A percentile compares a stretch with the other conserved stretches of the same genome.
These are phyloP conservation scores for Camellia granthamiana DNA, from an alignment of 148 eudicot species.

Conservation along the genomic window DNA sequence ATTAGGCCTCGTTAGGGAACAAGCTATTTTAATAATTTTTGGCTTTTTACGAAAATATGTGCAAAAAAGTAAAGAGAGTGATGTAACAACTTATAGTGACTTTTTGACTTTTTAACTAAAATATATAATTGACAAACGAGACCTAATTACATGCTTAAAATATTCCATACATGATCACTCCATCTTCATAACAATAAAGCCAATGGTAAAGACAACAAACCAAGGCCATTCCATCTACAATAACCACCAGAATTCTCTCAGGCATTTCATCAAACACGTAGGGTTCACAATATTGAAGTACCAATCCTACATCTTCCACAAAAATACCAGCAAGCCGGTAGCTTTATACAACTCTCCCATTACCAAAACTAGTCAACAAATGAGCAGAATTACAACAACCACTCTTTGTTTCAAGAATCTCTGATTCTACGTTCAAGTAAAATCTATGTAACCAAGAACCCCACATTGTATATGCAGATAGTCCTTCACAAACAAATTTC, in stretches of 20 bases:
- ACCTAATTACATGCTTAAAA: background rate
- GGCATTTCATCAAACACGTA: constrained; percentile 42
- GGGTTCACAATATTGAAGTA: constrained; percentile 18
- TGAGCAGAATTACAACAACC: background rate
- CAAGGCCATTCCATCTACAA: background rate
- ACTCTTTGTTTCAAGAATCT: background rate
- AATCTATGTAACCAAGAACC: background rate
- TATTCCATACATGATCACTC: background rate
- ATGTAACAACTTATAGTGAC: too few species aligned
- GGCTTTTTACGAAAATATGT: too few species aligned
- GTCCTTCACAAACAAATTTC: background rate
- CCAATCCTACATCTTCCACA: background rate
- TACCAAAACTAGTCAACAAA: constrained; percentile 7
- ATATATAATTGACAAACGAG: background rate
- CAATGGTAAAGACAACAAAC: background rate
- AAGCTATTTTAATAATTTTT: too few species aligned
- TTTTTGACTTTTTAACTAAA: too few species aligned
- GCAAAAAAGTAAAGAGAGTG: too few species aligned
- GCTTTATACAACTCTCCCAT: constrained; percentile 1
- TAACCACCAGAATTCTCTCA: constrained; percentile 12
- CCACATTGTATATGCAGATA: background rate
- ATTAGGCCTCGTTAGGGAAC: too few species aligned
- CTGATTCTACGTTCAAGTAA: background rate
- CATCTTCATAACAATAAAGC: background rate
- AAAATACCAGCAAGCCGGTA: background rate